Conservation (phyloP, 176 grass and related monocot species). For the Cenchrus fungigraminus region DNA sequence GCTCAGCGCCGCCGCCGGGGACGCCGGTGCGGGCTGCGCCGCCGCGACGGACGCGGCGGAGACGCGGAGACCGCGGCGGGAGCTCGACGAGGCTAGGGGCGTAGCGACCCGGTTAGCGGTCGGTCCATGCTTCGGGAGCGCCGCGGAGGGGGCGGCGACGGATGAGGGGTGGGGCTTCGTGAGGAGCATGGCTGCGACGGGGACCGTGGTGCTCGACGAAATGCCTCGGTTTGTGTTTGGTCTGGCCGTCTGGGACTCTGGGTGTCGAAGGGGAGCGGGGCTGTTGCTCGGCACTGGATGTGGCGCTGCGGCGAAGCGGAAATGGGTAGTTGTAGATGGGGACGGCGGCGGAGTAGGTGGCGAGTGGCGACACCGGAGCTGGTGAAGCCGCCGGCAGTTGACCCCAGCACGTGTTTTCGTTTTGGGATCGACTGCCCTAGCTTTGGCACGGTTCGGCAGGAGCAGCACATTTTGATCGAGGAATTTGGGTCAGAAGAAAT, state of each 20-base stretch:
- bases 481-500: not conserved
- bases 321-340: constrained; percentile 10
- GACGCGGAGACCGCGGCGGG: not conserved
- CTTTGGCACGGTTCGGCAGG: not conserved
- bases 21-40: not conserved
- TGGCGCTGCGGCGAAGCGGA: constrained; percentile 9
- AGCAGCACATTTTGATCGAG: not conserved
- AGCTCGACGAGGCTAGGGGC: not conserved
- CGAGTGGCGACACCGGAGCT: not conserved
- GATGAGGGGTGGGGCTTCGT: constrained; percentile 23
- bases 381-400: constrained; percentile 16
- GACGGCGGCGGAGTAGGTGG: constrained; percentile 31
- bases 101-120: not conserved
- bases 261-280: not conserved
- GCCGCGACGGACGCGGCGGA: constrained; percentile 31
- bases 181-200: constrained; percentile 35
- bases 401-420: constrained; percentile 33
- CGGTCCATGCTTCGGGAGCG: constrained; percentile 7
- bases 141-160: not conserved
- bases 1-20: constrained; percentile 43
- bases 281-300: constrained; percentile 23
- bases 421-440: not conserved
- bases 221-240: constrained; percentile 10
- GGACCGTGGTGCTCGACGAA: constrained; percentile 33
- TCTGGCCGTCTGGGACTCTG: not conserved